These are phyloP conservation scores for Suillus plorans DNA, from an alignment of 768 basidiomycete genomes.

Conservation along the genomic window DNA sequence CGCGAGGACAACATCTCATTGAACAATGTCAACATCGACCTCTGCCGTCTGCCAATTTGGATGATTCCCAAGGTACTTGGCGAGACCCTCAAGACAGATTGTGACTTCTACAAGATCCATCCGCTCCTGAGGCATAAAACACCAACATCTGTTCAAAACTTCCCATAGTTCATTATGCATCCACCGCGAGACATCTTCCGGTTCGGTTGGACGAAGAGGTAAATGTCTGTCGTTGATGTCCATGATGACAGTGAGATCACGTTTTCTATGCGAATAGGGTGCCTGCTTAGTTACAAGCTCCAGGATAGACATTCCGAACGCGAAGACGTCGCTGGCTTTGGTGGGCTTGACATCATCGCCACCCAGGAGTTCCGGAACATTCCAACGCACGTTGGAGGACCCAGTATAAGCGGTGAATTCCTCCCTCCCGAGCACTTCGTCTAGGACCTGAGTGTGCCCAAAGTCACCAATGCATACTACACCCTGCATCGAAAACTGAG, in stretches of 20 bases:
- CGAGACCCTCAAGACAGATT: not conserved
- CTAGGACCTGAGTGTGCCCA: constrained; percentile 61
- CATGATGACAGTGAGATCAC: constrained; percentile 51
- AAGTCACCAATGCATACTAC: constrained; percentile 62
- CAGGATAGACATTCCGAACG: constrained; percentile 59
- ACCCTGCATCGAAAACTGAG: constrained; percentile 33
- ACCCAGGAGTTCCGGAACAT: constrained; percentile 58
- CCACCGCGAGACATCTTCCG: constrained; percentile 32
- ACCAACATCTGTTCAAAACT: constrained; percentile 48
- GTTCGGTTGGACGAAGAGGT: constrained; percentile 44
- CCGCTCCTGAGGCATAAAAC: constrained; percentile 33
- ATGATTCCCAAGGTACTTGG: not conserved
- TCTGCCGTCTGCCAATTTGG: not conserved
- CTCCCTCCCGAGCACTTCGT: constrained; percentile 52
- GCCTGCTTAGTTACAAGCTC: constrained; percentile 53
- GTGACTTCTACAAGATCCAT: constrained; percentile 21
- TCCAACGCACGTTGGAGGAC: constrained; percentile 54
- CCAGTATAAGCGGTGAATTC: constrained; percentile 46
- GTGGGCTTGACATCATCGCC: constrained; percentile 43
- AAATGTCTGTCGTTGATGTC: constrained; percentile 39
- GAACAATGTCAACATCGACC: not conserved
- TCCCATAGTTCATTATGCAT: constrained; percentile 50
- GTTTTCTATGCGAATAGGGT: constrained; percentile 50
- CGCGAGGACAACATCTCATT: not conserved
- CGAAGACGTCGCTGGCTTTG: constrained; percentile 52